Evolutionary conservation across 495 filamentous ascomycete genomes (phyloP).

Genomic region (Lepidopterella palustris): DNA sequence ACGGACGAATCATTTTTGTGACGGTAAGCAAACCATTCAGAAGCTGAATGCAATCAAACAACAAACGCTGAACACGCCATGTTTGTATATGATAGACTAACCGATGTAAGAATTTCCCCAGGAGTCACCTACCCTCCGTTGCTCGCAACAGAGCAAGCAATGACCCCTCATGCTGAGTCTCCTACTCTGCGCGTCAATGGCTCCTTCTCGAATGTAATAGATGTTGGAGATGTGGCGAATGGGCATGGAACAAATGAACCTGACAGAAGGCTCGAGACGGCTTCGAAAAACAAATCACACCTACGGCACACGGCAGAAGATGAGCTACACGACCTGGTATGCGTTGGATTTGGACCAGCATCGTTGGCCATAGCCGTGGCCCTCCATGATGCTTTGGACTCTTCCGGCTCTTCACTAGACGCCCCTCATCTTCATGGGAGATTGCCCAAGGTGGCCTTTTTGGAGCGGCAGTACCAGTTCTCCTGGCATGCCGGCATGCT

Average conservation of each 20-base stretch:
- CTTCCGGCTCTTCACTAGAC: slow-evolving; percentile 9
- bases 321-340: slow-evolving; percentile 72
- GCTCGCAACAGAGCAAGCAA: not conserved
- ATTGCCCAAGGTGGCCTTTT: slow-evolving; percentile 66
- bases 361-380: slow-evolving; percentile 90
- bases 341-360: slow-evolving; percentile 89
- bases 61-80: too few species aligned
- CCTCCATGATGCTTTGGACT: slow-evolving; percentile 59
- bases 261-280: not conserved
- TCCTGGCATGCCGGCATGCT: slow-evolving; percentile 95
- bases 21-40: too few species aligned
- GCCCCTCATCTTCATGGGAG: slow-evolving; percentile 29
- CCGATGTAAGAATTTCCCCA: not conserved
- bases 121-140: not conserved
- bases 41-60: too few species aligned
- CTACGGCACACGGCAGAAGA: slow-evolving; percentile 42
- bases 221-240: not conserved
- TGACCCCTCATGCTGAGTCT: slow-evolving; percentile 23
- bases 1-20: too few species aligned
- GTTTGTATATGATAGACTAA: too few species aligned
- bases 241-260: not conserved
- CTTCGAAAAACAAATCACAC: slow-evolving; percentile 18
- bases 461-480: slow-evolving; percentile 79
- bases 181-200: not conserved
- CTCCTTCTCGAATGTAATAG: not conserved